Evolutionary conservation across 441 rosid species (phyloP), one percentile per base, ranked within the genome.

Genomic region (Populus hybrid): DNA sequence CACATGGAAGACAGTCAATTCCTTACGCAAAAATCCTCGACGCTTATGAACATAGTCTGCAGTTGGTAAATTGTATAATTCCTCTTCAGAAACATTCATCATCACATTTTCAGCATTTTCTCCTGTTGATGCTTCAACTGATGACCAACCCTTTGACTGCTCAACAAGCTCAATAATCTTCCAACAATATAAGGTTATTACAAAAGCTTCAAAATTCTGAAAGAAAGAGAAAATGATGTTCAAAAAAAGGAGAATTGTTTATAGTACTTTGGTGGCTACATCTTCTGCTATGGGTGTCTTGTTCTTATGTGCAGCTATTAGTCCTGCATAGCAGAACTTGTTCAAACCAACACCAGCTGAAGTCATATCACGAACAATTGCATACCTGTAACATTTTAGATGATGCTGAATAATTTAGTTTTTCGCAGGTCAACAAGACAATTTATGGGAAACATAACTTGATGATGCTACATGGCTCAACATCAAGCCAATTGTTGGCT

Each of bases 251-350:
- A 30, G 38, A 69, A 38, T 35, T 16, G 69, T 10, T 32, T 8
- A 73, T 16, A 79, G 61, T 76, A 92, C 99, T 88, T 89, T 95
- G 83, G 87, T 61, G 30, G 95, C 86, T 61, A 89, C 81, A 81
- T 92, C 92, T 75, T 90, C 90, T 50, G 91, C 81, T 78, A 86
- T 66, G 24, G 98, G 94, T 9, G 35, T 84, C 88, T 88, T 90
- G 87, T 92, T 92, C 84, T 88, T 71, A 85, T 94, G 92, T 30
- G 95, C 98, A 73, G 87, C 67, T 78, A 95, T 94, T 67, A 95
- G 93, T 72, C 97, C 99, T 72, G 99, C 98, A 83, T 95, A 94
- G 87, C 98, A 95, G 89, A 89, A 95, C 86, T 89, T 91, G 88
- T 95, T 90, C 84, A 95, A 90, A 76, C 88, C 97, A 77, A 89